A percentile compares a stretch with the other conserved stretches of the same genome.
These are phyloP conservation scores for Lolium multiflorum DNA, from an alignment of 176 grass and related monocot species.

Conservation along the genomic window DNA sequence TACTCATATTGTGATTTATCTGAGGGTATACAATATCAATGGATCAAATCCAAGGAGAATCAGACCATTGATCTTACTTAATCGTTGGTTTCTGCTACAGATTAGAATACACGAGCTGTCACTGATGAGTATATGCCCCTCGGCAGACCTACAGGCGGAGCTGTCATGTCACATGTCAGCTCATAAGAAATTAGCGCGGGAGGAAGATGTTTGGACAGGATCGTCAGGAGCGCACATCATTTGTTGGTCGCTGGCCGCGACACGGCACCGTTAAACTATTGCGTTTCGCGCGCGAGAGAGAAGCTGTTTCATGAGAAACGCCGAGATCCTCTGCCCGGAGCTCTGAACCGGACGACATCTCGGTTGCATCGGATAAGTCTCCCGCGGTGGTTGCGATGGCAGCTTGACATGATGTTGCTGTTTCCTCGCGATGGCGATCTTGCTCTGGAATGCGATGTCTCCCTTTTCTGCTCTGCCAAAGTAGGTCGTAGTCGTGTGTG, in stretches of 20 bases:
- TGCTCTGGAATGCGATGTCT: constrained; percentile 3
- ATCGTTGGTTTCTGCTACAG: neutral
- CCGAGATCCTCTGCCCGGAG: neutral
- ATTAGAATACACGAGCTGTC: constrained; percentile 29
- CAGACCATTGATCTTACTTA: neutral
- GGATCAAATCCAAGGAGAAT: constrained; percentile 45
- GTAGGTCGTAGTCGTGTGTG: neutral
- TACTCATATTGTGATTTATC: constrained; percentile 11
- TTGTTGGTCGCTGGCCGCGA: too few species aligned
- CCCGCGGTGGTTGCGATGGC: constrained; percentile 26
- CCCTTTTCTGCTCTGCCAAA: neutral
- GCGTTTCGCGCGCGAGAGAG: neutral
- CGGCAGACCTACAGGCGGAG: constrained; percentile 21
- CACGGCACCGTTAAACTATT: constrained; percentile 16
- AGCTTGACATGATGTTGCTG: neutral
- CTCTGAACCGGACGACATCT: neutral
- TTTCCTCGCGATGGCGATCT: constrained; percentile 22
- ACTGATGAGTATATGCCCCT: constrained; percentile 36
- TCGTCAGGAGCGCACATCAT: neutral
- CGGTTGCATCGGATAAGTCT: neutral
- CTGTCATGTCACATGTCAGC: constrained; percentile 54
- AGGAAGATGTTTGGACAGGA: constrained; percentile 35
- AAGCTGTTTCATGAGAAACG: constrained; percentile 5
- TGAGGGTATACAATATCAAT: neutral
- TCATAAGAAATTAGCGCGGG: constrained; percentile 4